Percentiles rank a stretch among this genome's conserved stretches.
Conservation (phyloP, 345 rosid genomes). For the Murraya paniculata region DNA sequence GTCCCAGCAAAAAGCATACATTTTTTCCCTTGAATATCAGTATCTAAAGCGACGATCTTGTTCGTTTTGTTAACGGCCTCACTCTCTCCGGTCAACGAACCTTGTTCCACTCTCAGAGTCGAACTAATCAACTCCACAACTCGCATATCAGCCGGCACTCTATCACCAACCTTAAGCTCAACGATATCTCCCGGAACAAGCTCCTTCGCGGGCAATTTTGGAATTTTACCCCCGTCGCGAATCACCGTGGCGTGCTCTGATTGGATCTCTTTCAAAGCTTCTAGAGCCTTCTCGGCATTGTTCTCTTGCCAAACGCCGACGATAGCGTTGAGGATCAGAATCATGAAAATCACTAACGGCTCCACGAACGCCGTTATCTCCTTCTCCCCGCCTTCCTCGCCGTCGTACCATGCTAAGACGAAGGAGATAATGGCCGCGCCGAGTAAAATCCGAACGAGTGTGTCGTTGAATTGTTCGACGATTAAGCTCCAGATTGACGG, state of each 20-base stretch:
- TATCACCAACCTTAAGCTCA: constrained; percentile 68
- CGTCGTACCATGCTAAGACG: constrained; percentile 60
- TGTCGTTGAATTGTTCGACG: constrained; percentile 63
- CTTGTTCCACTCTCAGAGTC: constrained; percentile 59
- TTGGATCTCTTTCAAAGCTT: constrained; percentile 66
- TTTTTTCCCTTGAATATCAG: constrained; percentile 65
- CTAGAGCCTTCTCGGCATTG: constrained; percentile 73
- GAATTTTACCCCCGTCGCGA: constrained; percentile 44
- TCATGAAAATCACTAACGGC: constrained; percentile 68
- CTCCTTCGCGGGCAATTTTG: constrained; percentile 45
- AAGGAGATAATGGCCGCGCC: constrained; percentile 59
- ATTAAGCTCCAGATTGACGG: constrained; percentile 46
- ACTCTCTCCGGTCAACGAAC: constrained; percentile 71
- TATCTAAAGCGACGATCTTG: constrained; percentile 32
- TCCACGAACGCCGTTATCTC: constrained; percentile 70
- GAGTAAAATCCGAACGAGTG: constrained; percentile 55
- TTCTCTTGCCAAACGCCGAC: constrained; percentile 76
- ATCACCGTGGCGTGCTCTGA: constrained; percentile 60
- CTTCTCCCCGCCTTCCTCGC: constrained; percentile 55
- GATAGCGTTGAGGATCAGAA: constrained; percentile 58
- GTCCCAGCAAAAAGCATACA: constrained; percentile 70
- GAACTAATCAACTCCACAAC: constrained; percentile 57
- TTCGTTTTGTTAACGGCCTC: constrained; percentile 60
- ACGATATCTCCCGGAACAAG: constrained; percentile 68
- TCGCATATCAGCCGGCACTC: constrained; percentile 74